Evolutionary conservation across 2,329 filamentous ascomycete genomes (phyloP), one percentile per base, ranked within the genome.

Genomic region (Tolypocladium pustulatum): DNA sequence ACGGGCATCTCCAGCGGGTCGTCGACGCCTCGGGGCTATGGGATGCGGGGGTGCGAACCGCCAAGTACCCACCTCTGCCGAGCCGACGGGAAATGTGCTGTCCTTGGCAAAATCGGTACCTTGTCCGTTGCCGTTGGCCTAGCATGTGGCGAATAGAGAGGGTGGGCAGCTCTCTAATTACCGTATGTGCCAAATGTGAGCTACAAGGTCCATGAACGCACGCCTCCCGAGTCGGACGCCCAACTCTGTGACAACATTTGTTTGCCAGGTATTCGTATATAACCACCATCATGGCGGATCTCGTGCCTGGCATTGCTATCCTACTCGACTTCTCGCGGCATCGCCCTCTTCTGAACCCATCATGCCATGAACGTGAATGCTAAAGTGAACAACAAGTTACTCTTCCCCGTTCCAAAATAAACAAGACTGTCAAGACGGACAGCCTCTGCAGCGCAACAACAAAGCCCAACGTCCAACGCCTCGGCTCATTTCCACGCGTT

Each of bases 401-500:
- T 12, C 17, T n/a, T 34, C 20, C 30, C 30, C 40, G 2, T 25
- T 52, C 49, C 4, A n/a, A n/a, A n/a, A n/a, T n/a, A n/a, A n/a
- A n/a, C n/a, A n/a, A n/a, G n/a, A n/a, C n/a, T n/a, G n/a, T n/a
- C n/a, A n/a, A n/a, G n/a, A n/a, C n/a, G n/a, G n/a, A 37, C 36
- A 37, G 4, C 36, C 36, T 37, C 36, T 17, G 15, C 37, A 7
- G 38, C 6, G 20, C 38, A 41, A 41, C 38, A n/a, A n/a, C 38
- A 41, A n/a, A 41, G 40, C 20, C 38, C 41, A 43, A 3, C 41
- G 8, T 46, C 22, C 7, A 4, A 22, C 41, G 4, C 20, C 41
- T 49, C 22, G 12, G 27, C 10, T 67, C 69, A 81, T 65, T 79
- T 81, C 79, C 79, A 82, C 46, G 77, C 74, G 61, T 74, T 80